Evolutionary conservation across 768 basidiomycete genomes (phyloP).

Genomic region (Sutorius australiensis): DNA sequence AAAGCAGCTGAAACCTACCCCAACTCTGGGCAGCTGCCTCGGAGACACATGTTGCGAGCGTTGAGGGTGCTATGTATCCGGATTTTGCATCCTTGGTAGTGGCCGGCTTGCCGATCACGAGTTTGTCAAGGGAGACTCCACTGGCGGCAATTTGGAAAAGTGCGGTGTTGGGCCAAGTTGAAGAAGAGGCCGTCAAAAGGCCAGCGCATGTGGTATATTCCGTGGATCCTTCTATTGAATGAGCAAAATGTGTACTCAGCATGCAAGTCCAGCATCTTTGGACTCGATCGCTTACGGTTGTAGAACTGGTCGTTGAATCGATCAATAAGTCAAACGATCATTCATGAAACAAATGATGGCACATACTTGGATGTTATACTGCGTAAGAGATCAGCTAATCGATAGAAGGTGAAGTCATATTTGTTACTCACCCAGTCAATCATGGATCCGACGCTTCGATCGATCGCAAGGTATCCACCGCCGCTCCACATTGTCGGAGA

Average conservation of each 20-base stretch:
- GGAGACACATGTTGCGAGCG: constrained; percentile 55
- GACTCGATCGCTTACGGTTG: constrained; percentile 20
- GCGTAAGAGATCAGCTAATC: not conserved
- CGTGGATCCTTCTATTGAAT: constrained; percentile 46
- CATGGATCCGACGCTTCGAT: constrained; percentile 35
- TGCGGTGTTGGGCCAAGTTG: constrained; percentile 58
- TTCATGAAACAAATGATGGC: not conserved
- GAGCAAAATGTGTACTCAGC: not conserved
- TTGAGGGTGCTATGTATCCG: constrained; percentile 56
- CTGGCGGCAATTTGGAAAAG: constrained; percentile 50
- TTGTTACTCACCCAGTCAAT: constrained; percentile 41
- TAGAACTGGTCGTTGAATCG: constrained; percentile 5
- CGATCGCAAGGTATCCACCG: constrained; percentile 40
- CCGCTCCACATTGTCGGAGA: constrained; percentile 18
- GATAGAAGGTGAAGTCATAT: not conserved
- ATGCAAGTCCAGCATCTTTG: not conserved
- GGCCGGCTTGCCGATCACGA: constrained; percentile 56
- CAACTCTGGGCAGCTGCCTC: constrained; percentile 63
- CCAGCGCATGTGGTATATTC: constrained; percentile 64
- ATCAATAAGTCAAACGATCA: constrained; percentile 1
- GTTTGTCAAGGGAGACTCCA: constrained; percentile 45
- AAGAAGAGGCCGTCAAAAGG: constrained; percentile 57
- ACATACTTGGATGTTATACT: constrained; percentile 40
- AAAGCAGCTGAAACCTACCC: constrained; percentile 42
- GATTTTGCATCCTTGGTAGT: constrained; percentile 40